phyloP scores from a whole-genome alignment of 2,329 filamentous ascomycete genomes.

The Paecilomyces fulvus region DNA sequence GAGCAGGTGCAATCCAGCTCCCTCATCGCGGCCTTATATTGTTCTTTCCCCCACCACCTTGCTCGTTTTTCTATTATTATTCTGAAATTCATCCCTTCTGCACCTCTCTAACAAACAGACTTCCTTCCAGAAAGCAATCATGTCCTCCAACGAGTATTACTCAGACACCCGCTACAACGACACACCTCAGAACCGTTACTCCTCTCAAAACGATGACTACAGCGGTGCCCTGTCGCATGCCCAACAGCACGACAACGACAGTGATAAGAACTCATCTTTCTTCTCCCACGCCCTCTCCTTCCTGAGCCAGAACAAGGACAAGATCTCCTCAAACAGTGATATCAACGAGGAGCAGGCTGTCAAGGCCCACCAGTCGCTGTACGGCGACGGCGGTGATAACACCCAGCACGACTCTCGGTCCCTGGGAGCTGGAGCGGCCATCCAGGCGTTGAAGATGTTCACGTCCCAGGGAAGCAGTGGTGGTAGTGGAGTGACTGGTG shows the following conservation, averaged over 20 bases:
- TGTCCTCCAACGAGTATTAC: slow-evolving; percentile 7
- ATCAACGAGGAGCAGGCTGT: slow-evolving; percentile 61
- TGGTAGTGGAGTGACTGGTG: slow-evolving; percentile 20
- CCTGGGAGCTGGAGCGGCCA: slow-evolving; percentile 36
- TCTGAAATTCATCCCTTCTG: not conserved
- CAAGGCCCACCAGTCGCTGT: slow-evolving; percentile 66
- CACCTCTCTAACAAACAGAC: not conserved
- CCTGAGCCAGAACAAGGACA: slow-evolving; percentile 44
- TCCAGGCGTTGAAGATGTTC: slow-evolving; percentile 68
- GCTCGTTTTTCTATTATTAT: not conserved
- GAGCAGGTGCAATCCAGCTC: not conserved
- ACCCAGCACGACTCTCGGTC: slow-evolving; percentile 40
- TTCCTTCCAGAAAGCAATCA: not conserved
- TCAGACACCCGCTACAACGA: slow-evolving; percentile 9
- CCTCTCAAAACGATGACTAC: slow-evolving; percentile 40
- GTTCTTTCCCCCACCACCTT: not conserved
- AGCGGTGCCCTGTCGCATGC: slow-evolving; percentile 49
- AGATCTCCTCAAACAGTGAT: slow-evolving; percentile 39
- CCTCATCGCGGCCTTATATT: not conserved
- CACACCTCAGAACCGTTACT: slow-evolving; percentile 2
- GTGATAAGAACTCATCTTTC: slow-evolving; percentile 32
- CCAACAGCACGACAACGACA: slow-evolving; percentile 43
- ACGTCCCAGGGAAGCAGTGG: slow-evolving; percentile 44
- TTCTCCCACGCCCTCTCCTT: slow-evolving; percentile 51
- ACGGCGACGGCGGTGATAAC: slow-evolving; percentile 45